These are phyloP conservation scores for Aureobasidium sp. DNA, from an alignment of 2,329 filamentous ascomycete genomes.

Conservation along the genomic window DNA sequence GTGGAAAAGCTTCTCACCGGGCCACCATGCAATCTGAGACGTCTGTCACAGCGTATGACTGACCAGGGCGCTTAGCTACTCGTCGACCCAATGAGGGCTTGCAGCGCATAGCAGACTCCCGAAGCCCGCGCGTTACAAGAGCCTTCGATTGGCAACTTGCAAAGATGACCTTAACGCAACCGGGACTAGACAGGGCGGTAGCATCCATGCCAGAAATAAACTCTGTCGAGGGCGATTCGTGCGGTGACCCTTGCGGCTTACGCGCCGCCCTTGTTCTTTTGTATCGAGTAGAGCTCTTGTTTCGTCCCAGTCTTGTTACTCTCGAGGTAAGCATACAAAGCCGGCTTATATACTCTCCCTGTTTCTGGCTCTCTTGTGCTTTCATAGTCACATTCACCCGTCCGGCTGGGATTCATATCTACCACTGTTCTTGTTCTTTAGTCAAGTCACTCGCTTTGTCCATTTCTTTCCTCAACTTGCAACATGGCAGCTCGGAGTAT, in stretches of 20 bases:
- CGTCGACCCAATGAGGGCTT: conserved; percentile 19
- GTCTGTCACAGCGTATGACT: conserved; percentile 21
- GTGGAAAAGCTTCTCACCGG: conserved; percentile 8
- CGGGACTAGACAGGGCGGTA: conserved; percentile 19
- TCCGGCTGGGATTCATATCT: background rate
- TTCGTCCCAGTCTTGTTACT: conserved; percentile 3
- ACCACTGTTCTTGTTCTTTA: background rate
- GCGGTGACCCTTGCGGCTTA: conserved; percentile 11
- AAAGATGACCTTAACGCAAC: conserved; percentile 11
- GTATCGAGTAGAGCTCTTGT: conserved; percentile 4
- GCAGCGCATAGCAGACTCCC: conserved; percentile 17
- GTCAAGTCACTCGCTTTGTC: conserved; percentile 15
- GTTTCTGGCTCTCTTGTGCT: conserved; percentile 17
- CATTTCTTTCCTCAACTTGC: background rate
- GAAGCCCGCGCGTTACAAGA: conserved; percentile 17
- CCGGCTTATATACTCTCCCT: conserved; percentile 18
- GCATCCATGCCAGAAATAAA: conserved; percentile 19
- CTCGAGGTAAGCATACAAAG: conserved; percentile 19
- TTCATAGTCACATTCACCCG: conserved; percentile 16
- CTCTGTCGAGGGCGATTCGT: conserved; percentile 14
- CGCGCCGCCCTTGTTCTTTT: conserved; percentile 13
- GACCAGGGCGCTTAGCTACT: conserved; percentile 18
- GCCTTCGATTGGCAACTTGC: conserved; percentile 18
- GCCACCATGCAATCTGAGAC: conserved; percentile 19
- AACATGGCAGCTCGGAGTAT: conserved; percentile 26